A percentile compares a stretch with the other conserved stretches of the same genome.
Conservation (phyloP, 345 rosid species). For the Lenwebbia sp. region DNA sequence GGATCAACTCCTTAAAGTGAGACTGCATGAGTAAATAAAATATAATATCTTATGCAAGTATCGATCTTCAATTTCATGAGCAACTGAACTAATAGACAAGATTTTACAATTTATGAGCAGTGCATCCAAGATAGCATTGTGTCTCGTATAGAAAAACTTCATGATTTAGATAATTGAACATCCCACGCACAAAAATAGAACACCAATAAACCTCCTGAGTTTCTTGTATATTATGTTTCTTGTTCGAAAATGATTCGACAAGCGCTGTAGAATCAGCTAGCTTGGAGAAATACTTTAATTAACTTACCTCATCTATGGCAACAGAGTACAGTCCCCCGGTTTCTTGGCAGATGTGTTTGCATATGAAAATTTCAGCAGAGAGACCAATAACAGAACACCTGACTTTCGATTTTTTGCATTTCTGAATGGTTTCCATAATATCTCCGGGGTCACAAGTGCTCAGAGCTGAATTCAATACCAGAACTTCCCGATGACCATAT, state of each 20-base stretch:
- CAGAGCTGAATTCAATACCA: slow-evolving; percentile 68
- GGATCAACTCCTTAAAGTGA: slow-evolving; percentile 66
- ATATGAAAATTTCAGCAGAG: slow-evolving; percentile 80
- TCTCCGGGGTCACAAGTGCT: slow-evolving; percentile 94
- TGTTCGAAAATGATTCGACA: background rate
- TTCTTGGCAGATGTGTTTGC: slow-evolving; percentile 88
- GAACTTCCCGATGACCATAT: slow-evolving; percentile 89
- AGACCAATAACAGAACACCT: slow-evolving; percentile 93
- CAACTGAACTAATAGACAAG: background rate
- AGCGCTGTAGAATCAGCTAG: background rate
- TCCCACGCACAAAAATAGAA: background rate
- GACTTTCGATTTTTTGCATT: slow-evolving; percentile 71
- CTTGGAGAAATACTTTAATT: background rate
- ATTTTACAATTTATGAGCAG: background rate
- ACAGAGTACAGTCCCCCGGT: slow-evolving; percentile 76
- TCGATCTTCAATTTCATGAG: background rate
- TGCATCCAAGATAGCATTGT: background rate
- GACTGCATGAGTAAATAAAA: slow-evolving; percentile 23
- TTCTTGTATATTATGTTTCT: background rate
- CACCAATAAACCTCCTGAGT: background rate
- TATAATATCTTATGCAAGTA: background rate
- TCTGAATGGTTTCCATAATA: slow-evolving; percentile 69
- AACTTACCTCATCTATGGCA: slow-evolving; percentile 79
- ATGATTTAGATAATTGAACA: background rate
- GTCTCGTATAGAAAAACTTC: background rate